phyloP scores from a whole-genome alignment of 2,329 filamentous ascomycete species.

The Tolypocladium paradoxum region DNA sequence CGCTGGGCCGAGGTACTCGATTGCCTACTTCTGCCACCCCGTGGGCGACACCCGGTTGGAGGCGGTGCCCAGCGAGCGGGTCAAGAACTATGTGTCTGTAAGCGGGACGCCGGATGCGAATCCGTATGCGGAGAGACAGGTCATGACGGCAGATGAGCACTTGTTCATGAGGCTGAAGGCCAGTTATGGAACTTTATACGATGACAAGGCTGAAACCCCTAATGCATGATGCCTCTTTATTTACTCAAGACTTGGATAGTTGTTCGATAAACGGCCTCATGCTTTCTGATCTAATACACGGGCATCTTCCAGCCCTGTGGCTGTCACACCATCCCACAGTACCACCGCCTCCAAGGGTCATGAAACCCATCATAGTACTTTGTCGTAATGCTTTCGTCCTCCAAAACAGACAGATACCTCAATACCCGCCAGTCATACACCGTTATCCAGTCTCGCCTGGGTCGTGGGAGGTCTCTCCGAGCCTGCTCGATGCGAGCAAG shows the following conservation, averaged over 20 bases:
- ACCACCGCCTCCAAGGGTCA: slow-evolving; percentile 34
- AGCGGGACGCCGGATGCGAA: slow-evolving; percentile 24
- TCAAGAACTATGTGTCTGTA: slow-evolving; percentile 29
- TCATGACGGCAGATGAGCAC: slow-evolving; percentile 54
- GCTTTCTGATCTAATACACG: background rate
- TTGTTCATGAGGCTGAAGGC: slow-evolving; percentile 48
- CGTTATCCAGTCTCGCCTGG: slow-evolving; percentile 24
- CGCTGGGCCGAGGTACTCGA: slow-evolving; percentile 47
- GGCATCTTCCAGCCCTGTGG: background rate
- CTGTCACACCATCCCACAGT: slow-evolving; percentile 28
- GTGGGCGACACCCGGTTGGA: slow-evolving; percentile 39
- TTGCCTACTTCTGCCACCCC: slow-evolving; percentile 61
- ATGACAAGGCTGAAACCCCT: slow-evolving; percentile 13
- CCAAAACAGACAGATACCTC: slow-evolving; percentile 26
- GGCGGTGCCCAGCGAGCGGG: slow-evolving; percentile 49
- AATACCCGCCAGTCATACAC: slow-evolving; percentile 38
- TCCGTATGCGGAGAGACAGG: slow-evolving; percentile 40
- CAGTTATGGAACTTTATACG: slow-evolving; percentile 47
- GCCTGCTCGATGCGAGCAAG: slow-evolving; percentile 19
- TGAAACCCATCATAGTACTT: slow-evolving; percentile 23
- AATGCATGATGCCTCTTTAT: background rate
- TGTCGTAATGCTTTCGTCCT: slow-evolving; percentile 18
- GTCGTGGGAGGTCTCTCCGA: slow-evolving; percentile 14
- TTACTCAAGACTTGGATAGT: too few relatives aligned
- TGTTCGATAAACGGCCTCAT: background rate